Percentiles rank a stretch among this genome's conserved stretches.
Conservation (phyloP, 2,329 filamentous ascomycete genomes). For the Cladosporium sp. region DNA sequence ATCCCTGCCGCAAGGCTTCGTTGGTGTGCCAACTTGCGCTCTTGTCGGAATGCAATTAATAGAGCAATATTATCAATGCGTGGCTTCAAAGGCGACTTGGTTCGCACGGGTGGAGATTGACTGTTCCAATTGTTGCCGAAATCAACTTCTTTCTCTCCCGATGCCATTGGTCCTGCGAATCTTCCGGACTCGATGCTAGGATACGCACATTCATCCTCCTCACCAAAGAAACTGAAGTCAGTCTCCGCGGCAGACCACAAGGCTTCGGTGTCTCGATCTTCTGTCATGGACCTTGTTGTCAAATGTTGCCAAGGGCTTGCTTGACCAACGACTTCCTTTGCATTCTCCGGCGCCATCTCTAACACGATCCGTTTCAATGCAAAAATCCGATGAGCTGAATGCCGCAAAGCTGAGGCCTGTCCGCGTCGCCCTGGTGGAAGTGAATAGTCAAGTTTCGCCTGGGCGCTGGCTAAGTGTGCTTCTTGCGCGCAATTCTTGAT, state of each 20-base stretch:
- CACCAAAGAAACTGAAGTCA: constrained; percentile 60
- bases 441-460: constrained; percentile 54
- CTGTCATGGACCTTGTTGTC: constrained; percentile 52
- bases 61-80: constrained; percentile 50
- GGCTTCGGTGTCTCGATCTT: constrained; percentile 56
- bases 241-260: constrained; percentile 56
- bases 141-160: constrained; percentile 24
- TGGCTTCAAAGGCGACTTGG: neutral
- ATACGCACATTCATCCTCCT: constrained; percentile 46
- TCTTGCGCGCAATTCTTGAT: constrained; percentile 56
- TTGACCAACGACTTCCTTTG: constrained; percentile 21
- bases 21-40: constrained; percentile 49
- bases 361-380: constrained; percentile 53
- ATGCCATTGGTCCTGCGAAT: constrained; percentile 13
- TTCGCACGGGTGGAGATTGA: neutral
- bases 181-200: constrained; percentile 22
- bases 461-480: constrained; percentile 47
- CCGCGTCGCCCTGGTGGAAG: constrained; percentile 55
- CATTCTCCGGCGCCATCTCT: constrained; percentile 45
- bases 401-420: constrained; percentile 43
- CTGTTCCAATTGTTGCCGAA: constrained; percentile 9
- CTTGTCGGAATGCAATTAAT: constrained; percentile 51
- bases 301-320: constrained; percentile 44
- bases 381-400: constrained; percentile 41
- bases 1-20: constrained; percentile 29